These are phyloP conservation scores for Diaporthe ampelina DNA, from an alignment of 2,329 filamentous ascomycete genomes.

Conservation along the genomic window DNA sequence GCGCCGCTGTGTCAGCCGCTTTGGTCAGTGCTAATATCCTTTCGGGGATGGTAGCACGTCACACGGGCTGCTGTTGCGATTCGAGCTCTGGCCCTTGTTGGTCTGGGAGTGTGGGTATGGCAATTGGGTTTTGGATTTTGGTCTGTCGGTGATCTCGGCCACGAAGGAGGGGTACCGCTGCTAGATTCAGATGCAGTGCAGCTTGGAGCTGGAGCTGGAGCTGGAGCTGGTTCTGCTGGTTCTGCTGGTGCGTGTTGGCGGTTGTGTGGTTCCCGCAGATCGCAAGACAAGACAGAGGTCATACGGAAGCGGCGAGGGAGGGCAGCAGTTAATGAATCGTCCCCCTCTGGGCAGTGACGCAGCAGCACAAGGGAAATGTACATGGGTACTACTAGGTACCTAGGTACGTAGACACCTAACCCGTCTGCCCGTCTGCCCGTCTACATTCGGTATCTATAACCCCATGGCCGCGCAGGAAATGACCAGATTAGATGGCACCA, in stretches of 20 bases:
- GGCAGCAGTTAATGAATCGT: slow-evolving; percentile 5
- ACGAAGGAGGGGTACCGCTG: slow-evolving; percentile 23
- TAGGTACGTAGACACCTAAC: too few species aligned
- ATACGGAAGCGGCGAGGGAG: slow-evolving; percentile 18
- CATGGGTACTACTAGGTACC: too few species aligned
- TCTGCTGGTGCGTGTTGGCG: not conserved
- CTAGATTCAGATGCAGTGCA: slow-evolving; percentile 5
- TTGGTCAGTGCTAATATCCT: slow-evolving; percentile 23
- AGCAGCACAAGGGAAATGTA: slow-evolving; percentile 16
- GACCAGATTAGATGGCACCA: slow-evolving; percentile 9
- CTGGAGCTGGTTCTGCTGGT: not conserved
- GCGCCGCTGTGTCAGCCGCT: slow-evolving; percentile 28
- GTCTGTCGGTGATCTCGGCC: not conserved
- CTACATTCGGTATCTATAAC: not conserved
- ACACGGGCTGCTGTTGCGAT: slow-evolving; percentile 14
- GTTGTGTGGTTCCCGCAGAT: not conserved
- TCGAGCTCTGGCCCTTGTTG: not conserved
- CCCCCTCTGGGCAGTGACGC: slow-evolving; percentile 13
- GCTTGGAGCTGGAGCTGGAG: not conserved
- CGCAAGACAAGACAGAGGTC: not conserved
- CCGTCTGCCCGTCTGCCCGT: not conserved
- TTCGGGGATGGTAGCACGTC: slow-evolving; percentile 12
- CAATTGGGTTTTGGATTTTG: not conserved
- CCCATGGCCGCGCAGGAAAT: not conserved
- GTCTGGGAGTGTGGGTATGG: not conserved